phyloP scores from a whole-genome alignment of 1,284 basidiomycete species.

The Sporisorium sorghi region DNA sequence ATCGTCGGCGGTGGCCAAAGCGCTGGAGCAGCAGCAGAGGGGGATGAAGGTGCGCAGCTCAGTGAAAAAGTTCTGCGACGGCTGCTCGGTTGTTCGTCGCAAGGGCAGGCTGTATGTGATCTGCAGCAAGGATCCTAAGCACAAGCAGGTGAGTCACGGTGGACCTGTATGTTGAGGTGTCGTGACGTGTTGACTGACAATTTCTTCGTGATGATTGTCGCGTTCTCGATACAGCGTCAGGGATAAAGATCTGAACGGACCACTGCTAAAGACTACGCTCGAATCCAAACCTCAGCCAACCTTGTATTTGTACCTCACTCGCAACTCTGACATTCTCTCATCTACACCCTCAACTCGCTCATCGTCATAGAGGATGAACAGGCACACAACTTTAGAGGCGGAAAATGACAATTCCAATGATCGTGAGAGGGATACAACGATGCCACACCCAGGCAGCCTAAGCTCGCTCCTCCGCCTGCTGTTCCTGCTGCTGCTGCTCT shows the following conservation, averaged over 20 bases:
- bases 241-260: background rate
- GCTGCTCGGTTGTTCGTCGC: slow-evolving; percentile 71
- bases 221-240: slow-evolving; percentile 9
- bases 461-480: background rate
- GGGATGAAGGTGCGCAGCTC: slow-evolving; percentile 97
- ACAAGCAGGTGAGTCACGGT: slow-evolving; percentile 84
- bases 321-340: background rate
- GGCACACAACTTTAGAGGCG: background rate
- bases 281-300: background rate
- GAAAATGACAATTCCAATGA: background rate
- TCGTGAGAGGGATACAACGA: background rate
- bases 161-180: too few relatives aligned
- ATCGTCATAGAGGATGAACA: background rate
- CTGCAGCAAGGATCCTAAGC: slow-evolving; percentile 93
- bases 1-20: slow-evolving; percentile 9
- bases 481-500: background rate
- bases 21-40: slow-evolving; percentile 68
- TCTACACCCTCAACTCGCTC: background rate
- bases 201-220: too few relatives aligned
- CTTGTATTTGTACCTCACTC: slow-evolving; percentile 31
- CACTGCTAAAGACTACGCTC: background rate
- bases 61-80: slow-evolving; percentile 77
- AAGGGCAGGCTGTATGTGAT: slow-evolving; percentile 94
- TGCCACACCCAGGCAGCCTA: background rate
- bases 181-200: background rate